Base-by-base conservation (phyloP, 1,139 yeast genomes). In the Diutina siamensis region DNA sequence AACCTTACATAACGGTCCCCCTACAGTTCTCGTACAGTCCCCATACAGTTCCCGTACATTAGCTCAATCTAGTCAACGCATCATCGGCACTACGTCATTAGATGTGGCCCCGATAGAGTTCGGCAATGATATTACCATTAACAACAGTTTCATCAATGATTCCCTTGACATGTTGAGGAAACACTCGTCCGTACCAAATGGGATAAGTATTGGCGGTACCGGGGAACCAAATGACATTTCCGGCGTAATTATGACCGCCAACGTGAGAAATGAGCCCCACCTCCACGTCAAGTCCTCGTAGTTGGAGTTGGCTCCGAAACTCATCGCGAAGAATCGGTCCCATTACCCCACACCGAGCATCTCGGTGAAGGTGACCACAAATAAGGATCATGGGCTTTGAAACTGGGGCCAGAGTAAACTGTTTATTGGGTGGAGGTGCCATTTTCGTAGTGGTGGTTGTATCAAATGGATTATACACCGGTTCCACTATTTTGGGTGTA, bases 201-300 rank as follows among this genome's bases (percentile, higher is more conserved):
- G 66, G 58, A n/a, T 71, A 62, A 1, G 71, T 70, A n/a, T 41
- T 21, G 12, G 59, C 52, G 15, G 12, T 5, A 4, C 34, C 34
- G 2, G 73, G 70, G 51, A 76, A 76, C 47, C 73, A 73, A 2
- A 83, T 62, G 17, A 83, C 77, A 56, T 83, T 83, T 0, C 92
- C 94, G 2, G 94, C 92, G 57, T 78, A 83, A 1, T 71, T 83
- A 57, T 83, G 94, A 0, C 94, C 94, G 0, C 92, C 89, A 40
- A 83, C 65, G 57, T 83, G 94, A 10, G 85, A 76, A 1, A 81
- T 66, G 17, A 71, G 56, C 0, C 85, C 85, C 18, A 80, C 69
- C n/a, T 67, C 63, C 2, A 70, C 58, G 2, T 49, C 50, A 15
- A 59, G 46, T 10, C 58, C 53, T 42, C 69, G 63, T 1, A 51